These are phyloP conservation scores for Fusarium sp. DNA, from an alignment of 2,329 filamentous ascomycete genomes.

Conservation along the genomic window DNA sequence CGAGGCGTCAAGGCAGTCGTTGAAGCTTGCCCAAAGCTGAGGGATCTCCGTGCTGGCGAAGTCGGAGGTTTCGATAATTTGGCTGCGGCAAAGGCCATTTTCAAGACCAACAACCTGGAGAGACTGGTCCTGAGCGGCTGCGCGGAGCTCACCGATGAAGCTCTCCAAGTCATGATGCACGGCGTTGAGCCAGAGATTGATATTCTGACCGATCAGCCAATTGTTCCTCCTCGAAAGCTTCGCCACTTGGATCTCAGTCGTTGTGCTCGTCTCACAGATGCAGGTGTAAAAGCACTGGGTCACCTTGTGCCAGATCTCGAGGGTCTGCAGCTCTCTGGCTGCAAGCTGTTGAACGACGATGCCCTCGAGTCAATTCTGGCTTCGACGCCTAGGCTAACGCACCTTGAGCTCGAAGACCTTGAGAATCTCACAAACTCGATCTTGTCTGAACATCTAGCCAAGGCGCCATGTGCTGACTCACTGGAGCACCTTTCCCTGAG, in stretches of 20 bases:
- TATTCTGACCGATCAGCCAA: slow-evolving; percentile 78
- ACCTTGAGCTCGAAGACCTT: slow-evolving; percentile 91
- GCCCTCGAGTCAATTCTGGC: slow-evolving; percentile 79
- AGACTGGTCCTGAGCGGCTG: slow-evolving; percentile 86
- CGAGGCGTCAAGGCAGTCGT: slow-evolving; percentile 80
- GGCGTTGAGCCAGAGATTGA: slow-evolving; percentile 84
- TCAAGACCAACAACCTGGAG: slow-evolving; percentile 84
- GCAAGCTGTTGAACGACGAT: slow-evolving; percentile 78
- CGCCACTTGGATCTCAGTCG: slow-evolving; percentile 88
- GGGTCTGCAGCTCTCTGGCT: slow-evolving; percentile 85
- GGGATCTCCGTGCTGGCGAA: slow-evolving; percentile 85
- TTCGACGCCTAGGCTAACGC: slow-evolving; percentile 81
- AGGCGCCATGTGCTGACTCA: slow-evolving; percentile 76
- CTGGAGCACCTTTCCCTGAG: slow-evolving; percentile 88
- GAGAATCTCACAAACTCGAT: slow-evolving; percentile 80
- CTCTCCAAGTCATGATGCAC: slow-evolving; percentile 79
- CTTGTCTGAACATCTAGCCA: slow-evolving; percentile 78
- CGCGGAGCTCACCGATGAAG: slow-evolving; percentile 79
- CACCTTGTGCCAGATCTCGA: slow-evolving; percentile 83
- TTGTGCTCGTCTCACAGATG: slow-evolving; percentile 79
- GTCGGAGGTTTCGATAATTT: slow-evolving; percentile 82
- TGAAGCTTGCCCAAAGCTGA: slow-evolving; percentile 77
- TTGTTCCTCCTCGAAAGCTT: slow-evolving; percentile 81
- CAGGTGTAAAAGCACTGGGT: slow-evolving; percentile 77
- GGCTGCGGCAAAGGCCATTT: slow-evolving; percentile 79